Evolutionary conservation across 176 grass and related monocot species (phyloP).

Genomic region (Carex myosuroides): DNA sequence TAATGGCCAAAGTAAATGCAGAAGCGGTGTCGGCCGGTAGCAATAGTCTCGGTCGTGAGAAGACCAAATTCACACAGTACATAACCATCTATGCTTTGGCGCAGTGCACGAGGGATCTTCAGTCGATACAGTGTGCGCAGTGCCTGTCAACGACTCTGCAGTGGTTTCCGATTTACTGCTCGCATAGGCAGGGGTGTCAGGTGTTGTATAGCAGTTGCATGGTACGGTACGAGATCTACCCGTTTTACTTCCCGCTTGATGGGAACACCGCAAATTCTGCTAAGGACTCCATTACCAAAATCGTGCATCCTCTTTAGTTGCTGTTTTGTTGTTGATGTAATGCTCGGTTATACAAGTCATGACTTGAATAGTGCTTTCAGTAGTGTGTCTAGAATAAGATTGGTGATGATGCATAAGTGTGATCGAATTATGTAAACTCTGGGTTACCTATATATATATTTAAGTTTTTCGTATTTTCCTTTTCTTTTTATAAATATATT

Average conservation of each 20-base stretch:
- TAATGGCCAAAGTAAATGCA: constrained; percentile 23
- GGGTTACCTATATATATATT: too few relatives aligned
- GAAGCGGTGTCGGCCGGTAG: not conserved
- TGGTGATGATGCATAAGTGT: not conserved
- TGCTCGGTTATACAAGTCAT: not conserved
- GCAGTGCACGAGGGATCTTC: constrained; percentile 62
- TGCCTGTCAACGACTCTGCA: constrained; percentile 66
- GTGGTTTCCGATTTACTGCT: constrained; percentile 52
- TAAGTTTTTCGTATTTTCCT: too few relatives aligned
- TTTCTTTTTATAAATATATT: too few relatives aligned
- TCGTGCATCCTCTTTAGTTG: constrained; percentile 10
- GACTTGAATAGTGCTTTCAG: not conserved
- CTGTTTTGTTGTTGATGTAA: not conserved
- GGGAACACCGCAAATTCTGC: not conserved
- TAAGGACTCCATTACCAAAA: constrained; percentile 18
- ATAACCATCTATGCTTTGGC: constrained; percentile 57
- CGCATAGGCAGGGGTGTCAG: constrained; percentile 39
- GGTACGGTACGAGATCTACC: constrained; percentile 66
- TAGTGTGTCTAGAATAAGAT: not conserved
- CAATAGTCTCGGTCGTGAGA: constrained; percentile 29
- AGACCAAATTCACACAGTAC: not conserved
- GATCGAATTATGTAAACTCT: too few relatives aligned
- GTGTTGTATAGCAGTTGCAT: constrained; percentile 77
- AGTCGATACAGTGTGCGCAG: constrained; percentile 31
- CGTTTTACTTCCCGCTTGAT: constrained; percentile 62